phyloP scores from a whole-genome alignment of 208 protist genomes.

The Wallacemonas sp. region DNA sequence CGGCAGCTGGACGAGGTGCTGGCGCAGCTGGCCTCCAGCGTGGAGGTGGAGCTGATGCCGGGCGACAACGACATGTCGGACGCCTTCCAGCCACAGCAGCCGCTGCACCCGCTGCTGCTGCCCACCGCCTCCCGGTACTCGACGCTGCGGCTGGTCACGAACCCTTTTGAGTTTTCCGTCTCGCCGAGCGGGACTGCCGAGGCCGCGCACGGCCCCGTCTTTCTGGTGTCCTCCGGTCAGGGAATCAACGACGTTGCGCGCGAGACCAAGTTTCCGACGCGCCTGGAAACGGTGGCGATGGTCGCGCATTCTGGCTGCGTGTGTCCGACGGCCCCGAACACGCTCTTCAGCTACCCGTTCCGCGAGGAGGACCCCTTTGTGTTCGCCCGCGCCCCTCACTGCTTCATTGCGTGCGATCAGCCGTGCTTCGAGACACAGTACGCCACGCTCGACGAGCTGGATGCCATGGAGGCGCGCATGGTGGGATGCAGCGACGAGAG shows the following conservation, averaged over 20 bases:
- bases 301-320: slow-evolving; percentile 75
- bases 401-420: slow-evolving; percentile 89
- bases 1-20: slow-evolving; percentile 72
- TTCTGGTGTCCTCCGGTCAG: slow-evolving; percentile 89
- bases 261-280: slow-evolving; percentile 57
- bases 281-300: slow-evolving; percentile 74
- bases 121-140: slow-evolving; percentile 67
- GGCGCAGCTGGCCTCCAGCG: slow-evolving; percentile 48
- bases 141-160: slow-evolving; percentile 78
- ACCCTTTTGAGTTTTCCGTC: slow-evolving; percentile 77
- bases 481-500: slow-evolving; percentile 25
- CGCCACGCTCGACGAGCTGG: slow-evolving; percentile 40
- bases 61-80: slow-evolving; percentile 90
- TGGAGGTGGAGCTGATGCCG: slow-evolving; percentile 93
- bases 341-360: slow-evolving; percentile 93
- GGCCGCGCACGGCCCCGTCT: slow-evolving; percentile 21
- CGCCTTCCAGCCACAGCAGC: slow-evolving; percentile 92
- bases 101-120: slow-evolving; percentile 87
- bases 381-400: slow-evolving; percentile 72
- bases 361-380: slow-evolving; percentile 84
- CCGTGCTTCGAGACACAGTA: slow-evolving; percentile 73
- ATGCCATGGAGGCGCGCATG: not conserved
- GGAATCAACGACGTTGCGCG: slow-evolving; percentile 84
- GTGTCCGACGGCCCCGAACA: slow-evolving; percentile 92
- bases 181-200: not conserved